Evolutionary conservation across 169 alveolate genomes (phyloP), one percentile per base, ranked within the genome.

Genomic region (Plasmodium vinckei): DNA sequence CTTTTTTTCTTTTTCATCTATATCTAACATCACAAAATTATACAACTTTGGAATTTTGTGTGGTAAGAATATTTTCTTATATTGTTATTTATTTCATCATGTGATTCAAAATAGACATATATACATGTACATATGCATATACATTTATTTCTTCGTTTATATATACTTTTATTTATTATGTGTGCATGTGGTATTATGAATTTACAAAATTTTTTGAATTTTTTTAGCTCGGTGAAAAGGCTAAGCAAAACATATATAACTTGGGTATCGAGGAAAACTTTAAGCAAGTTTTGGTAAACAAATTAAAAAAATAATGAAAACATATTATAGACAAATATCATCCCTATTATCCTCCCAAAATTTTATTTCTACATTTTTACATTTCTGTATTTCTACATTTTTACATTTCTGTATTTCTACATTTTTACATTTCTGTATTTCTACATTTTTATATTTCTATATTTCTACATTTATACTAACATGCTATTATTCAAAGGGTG

Each of bases 221-320:
- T 10, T 10, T 73, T 42, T 46, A 73, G 87, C 57, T 60, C 57
- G 73, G 87, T 49, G 51, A 59, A 27, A 57, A 63, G 60, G 63
- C 57, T 27, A 73, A 73, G 72, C 13, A 21, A 17, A 73, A 64
- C 57, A 73, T 73, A n/a, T 73, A 73, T 44, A 72, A 73, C 67
- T 73, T 73, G 87, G 87, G 87, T n/a, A 61, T 73, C 25, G 87
- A 73, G 47, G 87, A 73, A 42, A 73, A 73, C 42, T 73, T 73
- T 51, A 73, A 73, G 13, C 87, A 73, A 73, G 87, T 73, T 59
- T 17, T 73, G 67, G 87, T 73, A 59, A 56, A 17, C 15, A 46
- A 70, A 46, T 13, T 49, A 47, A 5, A 4, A 70, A 49, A 49
- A 70, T 0, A 59, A 6, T 9, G 10, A 39, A 13, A 0, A 21